phyloP scores from a whole-genome alignment of 495 filamentous ascomycete species.

The Daldinia decipiens region DNA sequence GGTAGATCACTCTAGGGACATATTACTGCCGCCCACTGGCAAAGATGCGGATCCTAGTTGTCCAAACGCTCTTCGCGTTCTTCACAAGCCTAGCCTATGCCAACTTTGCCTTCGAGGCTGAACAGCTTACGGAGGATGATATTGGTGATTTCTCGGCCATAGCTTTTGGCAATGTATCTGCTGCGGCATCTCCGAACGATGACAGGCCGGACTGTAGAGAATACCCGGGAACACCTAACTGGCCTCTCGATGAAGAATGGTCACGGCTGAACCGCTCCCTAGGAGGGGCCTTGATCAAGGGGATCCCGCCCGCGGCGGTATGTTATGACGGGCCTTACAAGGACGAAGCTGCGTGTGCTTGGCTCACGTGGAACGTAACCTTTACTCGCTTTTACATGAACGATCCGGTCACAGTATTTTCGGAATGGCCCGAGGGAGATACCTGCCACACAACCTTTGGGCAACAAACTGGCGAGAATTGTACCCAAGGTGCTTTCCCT shows the following conservation, averaged over 20 bases:
- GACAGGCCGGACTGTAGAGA: constrained; percentile 54
- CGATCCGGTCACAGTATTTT: constrained; percentile 50
- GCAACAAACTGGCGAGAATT: constrained; percentile 48
- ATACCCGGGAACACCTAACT: constrained; percentile 58
- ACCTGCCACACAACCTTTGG: constrained; percentile 53
- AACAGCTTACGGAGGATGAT: constrained; percentile 47
- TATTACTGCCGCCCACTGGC: not conserved
- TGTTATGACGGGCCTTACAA: constrained; percentile 63
- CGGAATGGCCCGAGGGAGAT: constrained; percentile 54
- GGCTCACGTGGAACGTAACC: constrained; percentile 35
- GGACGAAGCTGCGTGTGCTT: constrained; percentile 55
- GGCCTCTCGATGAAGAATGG: constrained; percentile 61
- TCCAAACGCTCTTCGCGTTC: constrained; percentile 13
- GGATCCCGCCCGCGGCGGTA: constrained; percentile 60
- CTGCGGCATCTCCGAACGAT: constrained; percentile 12
- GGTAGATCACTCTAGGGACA: not conserved
- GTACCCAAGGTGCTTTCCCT: constrained; percentile 67
- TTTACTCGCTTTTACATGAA: constrained; percentile 50
- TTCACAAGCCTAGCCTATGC: constrained; percentile 18
- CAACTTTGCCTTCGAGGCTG: constrained; percentile 54
- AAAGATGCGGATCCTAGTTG: constrained; percentile 25
- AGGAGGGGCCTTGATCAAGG: constrained; percentile 59
- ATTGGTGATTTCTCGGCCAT: constrained; percentile 46
- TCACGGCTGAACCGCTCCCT: constrained; percentile 56
- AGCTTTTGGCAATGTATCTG: constrained; percentile 44